A percentile compares a stretch with the other conserved stretches of the same genome.
Evolutionary conservation across 805 yeast species (phyloP).

Genomic region (Priceomyces melissophilus): DNA sequence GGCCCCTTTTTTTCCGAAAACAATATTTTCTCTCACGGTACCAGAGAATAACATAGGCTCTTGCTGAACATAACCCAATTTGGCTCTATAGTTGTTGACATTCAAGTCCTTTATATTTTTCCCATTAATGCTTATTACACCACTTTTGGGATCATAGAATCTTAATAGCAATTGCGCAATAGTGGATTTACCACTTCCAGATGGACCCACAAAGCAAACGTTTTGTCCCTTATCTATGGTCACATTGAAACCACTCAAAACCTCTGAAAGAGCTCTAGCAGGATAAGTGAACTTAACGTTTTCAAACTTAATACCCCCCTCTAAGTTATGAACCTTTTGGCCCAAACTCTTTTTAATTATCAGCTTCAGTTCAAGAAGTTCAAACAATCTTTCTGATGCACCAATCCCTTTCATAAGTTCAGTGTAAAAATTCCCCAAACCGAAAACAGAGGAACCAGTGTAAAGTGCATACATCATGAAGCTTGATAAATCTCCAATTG

Average conservation of each 20-base stretch:
- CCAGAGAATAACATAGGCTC: conserved; percentile 90
- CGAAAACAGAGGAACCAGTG: conserved; percentile 90
- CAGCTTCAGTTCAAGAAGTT: conserved; percentile 76
- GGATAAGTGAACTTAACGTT: conserved; percentile 77
- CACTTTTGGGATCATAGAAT: conserved; percentile 74
- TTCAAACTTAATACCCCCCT: conserved; percentile 59
- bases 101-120: conserved; percentile 61
- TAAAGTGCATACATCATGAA: conserved; percentile 95
- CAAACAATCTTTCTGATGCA: conserved; percentile 89
- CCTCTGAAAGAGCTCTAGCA: conserved; percentile 67
- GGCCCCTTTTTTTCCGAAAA: conserved; percentile 66
- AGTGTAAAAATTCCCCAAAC: conserved; percentile 84
- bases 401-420: conserved; percentile 98
- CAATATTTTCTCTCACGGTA: conserved; percentile 75
- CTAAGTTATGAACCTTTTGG: conserved; percentile 33
- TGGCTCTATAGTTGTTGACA: conserved; percentile 66
- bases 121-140: conserved; percentile 63
- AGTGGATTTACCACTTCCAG: conserved; percentile 94
- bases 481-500: conserved; percentile 86
- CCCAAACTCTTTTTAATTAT: conserved; percentile 68
- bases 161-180: conserved; percentile 74
- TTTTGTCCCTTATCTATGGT: conserved; percentile 76
- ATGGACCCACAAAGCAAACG: conserved; percentile 93
- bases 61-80: conserved; percentile 88
- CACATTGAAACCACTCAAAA: conserved; percentile 61